A percentile compares a stretch with the other conserved stretches of the same genome.
These are phyloP conservation scores for Coemansia erecta DNA, from an alignment of 192 early-diverging fungal genomes.

Conservation along the genomic window DNA sequence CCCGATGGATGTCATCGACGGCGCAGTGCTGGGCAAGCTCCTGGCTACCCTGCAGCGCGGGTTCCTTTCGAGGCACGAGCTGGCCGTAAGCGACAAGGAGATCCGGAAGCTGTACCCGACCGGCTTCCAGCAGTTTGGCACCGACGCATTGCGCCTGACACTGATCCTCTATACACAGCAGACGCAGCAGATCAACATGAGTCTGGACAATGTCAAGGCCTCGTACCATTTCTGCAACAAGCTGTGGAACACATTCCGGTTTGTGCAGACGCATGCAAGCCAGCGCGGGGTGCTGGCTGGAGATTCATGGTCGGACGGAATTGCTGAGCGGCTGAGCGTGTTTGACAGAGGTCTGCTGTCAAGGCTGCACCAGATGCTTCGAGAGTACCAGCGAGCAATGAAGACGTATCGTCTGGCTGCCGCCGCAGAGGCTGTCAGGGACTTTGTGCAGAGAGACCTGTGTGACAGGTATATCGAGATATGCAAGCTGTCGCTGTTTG, in stretches of 20 bases:
- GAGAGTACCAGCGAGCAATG: constrained; percentile 65
- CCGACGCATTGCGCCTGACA: constrained; percentile 79
- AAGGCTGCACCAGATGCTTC: constrained; percentile 70
- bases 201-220: constrained; percentile 79
- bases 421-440: constrained; percentile 76
- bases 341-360: constrained; percentile 86
- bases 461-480: constrained; percentile 94
- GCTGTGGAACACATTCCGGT: constrained; percentile 85
- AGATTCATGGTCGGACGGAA: constrained; percentile 16
- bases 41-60: constrained; percentile 67
- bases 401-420: constrained; percentile 68
- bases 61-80: constrained; percentile 75
- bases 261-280: constrained; percentile 34
- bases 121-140: constrained; percentile 89
- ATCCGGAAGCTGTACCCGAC: constrained; percentile 79
- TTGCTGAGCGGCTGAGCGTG: constrained; percentile 57
- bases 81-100: constrained; percentile 61
- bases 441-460: constrained; percentile 89
- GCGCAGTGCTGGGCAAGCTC: constrained; percentile 59
- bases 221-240: constrained; percentile 95
- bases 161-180: constrained; percentile 69
- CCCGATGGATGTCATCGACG: constrained; percentile 66
- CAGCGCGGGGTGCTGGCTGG: constrained; percentile 14
- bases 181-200: constrained; percentile 92
- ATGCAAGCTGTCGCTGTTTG: constrained; percentile 77